Base-by-base conservation (phyloP, 2,329 filamentous ascomycete species). In the Ampelomyces quisqualis region DNA sequence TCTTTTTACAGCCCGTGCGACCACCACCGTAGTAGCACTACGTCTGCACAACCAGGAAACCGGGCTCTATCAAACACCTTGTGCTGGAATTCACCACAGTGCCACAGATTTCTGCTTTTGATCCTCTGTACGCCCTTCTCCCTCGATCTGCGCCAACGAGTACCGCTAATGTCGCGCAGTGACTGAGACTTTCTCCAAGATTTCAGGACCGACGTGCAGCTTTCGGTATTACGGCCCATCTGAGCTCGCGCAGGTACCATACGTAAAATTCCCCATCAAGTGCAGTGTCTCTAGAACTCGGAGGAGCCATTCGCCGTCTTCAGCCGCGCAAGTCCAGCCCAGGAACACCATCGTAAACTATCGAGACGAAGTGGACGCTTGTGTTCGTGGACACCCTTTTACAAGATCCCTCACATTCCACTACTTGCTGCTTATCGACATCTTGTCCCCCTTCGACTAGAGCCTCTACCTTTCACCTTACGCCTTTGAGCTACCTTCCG, bases 1-100 rank as follows among this genome's bases (percentile, higher is more conserved):
- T 57, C 40, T 45, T 46, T 53, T 56, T 64, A 67, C 62, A 67
- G 64, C 57, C 53, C 55, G 64, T 68, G 57, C 57, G 45, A 69
- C 68, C 48, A 14, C 26, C 43, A 56, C 54, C 30, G n/a, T 34
- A 66, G 71, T 71, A 60, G 65, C 70, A 70, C 70, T 60, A 64
- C 67, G 62, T 70, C 69, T 74, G 70, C 71, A 67, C 71, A 66
- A 71, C 70, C 71, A 68, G 68, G 65, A 67, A 68, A 65, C 51
- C 64, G 70, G 71, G 67, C 62, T 57, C 56, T 62, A 62, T 64
- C 63, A 58, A 69, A 51, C 49, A 42, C 65, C 65, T 45, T 45
- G 58, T 57, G 53, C 63, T 57, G 58, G 56, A 64, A 43, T 52
- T 55, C 55, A 58, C 56, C 60, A 55, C 58, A 42, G 67, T 70